Evolutionary conservation across 148 eudicot species (phyloP), one percentile per base, ranked within the genome.

Genomic region (Cornus suecica): DNA sequence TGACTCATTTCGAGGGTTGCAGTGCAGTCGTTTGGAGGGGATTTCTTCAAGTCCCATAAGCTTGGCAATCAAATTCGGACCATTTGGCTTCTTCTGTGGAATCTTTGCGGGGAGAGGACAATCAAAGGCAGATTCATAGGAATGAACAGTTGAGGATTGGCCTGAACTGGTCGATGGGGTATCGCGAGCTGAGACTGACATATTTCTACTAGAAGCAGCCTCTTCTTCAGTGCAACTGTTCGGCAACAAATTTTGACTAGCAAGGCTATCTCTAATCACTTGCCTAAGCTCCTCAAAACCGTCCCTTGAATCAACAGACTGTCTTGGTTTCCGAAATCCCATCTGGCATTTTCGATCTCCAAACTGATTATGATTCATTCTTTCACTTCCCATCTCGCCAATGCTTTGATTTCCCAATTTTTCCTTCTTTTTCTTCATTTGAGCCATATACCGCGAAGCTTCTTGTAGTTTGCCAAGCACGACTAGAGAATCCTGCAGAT

Each of bases 11-110:
- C 66, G 79, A 72, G 76, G 80, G 70, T 74, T 72, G 0, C 75
- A 77, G 22, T 83, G 88, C 26, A 70, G 66, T 56, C 76, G 75
- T 69, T 76, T 74, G 30, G 76, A 32, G 58, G 82, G 76, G 30
- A 84, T 25, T 58, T 85, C 88, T 64, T 92, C 94, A 5, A 92
- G 76, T 48, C 95, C 93, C 97, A 90, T 90, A 29, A 93, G 87
- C 76, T 81, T 93, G 62, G 94, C 88, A 58, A 93, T 76, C 80
- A 89, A 73, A 83, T 81, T 90, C 9, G 87, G 83, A 18, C 82
- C 81, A 72, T 76, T 86, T 24, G 87, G 74, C 70, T 77, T 58
- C 62, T 58, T 85, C 71, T 78, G 77, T 31, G 82, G 84, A 84
- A 76, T 65, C 66, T 78, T 82, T 20, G 92, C 76, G 61, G 90